A percentile compares a stretch with the other conserved stretches of the same genome.
Evolutionary conservation across 176 grass and related monocot genomes (phyloP).

Genomic region (Bromus sterilis): DNA sequence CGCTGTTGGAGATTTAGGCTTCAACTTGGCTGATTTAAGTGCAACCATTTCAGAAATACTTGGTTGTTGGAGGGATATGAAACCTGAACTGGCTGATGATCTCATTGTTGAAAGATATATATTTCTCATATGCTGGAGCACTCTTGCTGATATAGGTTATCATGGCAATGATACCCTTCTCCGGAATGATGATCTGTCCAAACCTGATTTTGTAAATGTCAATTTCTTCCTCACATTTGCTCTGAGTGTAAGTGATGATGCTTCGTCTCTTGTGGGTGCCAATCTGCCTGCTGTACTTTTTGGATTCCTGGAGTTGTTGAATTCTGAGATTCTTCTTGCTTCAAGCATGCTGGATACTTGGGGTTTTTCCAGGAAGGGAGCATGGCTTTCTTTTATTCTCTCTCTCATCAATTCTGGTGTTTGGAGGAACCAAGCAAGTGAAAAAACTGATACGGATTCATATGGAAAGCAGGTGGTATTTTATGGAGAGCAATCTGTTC

Average conservation of each 20-base stretch:
- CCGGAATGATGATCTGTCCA: constrained; percentile 35
- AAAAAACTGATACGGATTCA: constrained; percentile 10
- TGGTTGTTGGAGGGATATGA: constrained; percentile 66
- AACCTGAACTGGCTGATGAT: constrained; percentile 49
- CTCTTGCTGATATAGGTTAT: constrained; percentile 42
- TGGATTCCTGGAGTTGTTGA: constrained; percentile 48
- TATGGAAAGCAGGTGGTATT: neutral
- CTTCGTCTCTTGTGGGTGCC: constrained; percentile 31
- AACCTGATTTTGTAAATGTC: constrained; percentile 57
- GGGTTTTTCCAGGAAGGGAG: constrained; percentile 64
- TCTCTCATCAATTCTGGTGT: constrained; percentile 54
- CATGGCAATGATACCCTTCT: constrained; percentile 17
- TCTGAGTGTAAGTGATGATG: constrained; percentile 29
- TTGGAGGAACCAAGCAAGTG: constrained; percentile 28
- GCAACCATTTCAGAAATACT: constrained; percentile 52
- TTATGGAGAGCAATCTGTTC: constrained; percentile 27
- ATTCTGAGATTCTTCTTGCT: constrained; percentile 44
- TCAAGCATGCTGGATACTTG: constrained; percentile 36
- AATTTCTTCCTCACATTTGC: constrained; percentile 49
- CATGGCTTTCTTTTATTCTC: constrained; percentile 75
- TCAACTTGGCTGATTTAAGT: constrained; percentile 47
- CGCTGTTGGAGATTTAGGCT: constrained; percentile 42
- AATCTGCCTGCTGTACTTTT: constrained; percentile 44
- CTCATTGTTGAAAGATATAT: constrained; percentile 88
- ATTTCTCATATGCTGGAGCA: constrained; percentile 76